These are phyloP conservation scores for Saccharomyces eubayanus DNA, from an alignment of 805 yeast species.

Conservation along the genomic window DNA sequence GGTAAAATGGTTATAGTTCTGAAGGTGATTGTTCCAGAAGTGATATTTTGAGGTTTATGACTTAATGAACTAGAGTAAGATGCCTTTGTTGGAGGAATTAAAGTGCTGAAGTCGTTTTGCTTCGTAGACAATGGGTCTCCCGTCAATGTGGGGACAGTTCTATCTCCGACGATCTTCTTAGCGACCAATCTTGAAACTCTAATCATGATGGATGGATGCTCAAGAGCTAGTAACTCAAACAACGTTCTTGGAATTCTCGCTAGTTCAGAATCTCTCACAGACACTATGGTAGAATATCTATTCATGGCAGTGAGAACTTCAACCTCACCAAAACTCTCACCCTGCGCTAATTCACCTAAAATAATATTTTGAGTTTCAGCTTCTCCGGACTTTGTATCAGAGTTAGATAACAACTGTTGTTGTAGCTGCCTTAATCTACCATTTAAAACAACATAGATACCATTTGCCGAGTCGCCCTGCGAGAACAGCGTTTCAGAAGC, in stretches of 20 bases:
- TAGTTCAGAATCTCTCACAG: slow-evolving; percentile 87
- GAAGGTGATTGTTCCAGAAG: slow-evolving; percentile 33
- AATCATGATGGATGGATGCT: slow-evolving; percentile 84
- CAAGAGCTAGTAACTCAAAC: slow-evolving; percentile 75
- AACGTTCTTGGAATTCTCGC: slow-evolving; percentile 87
- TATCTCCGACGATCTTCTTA: slow-evolving; percentile 30
- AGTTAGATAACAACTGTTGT: slow-evolving; percentile 1
- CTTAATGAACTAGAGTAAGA: slow-evolving; percentile 5
- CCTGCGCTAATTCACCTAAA: slow-evolving; percentile 81
- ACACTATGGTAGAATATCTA: slow-evolving; percentile 62
- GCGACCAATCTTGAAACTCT: slow-evolving; percentile 86
- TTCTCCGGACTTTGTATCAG: not conserved
- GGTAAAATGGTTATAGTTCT: slow-evolving; percentile 84
- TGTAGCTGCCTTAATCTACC: slow-evolving; percentile 71
- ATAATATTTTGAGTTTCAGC: slow-evolving; percentile 21
- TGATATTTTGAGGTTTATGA: slow-evolving; percentile 11
- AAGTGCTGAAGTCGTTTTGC: slow-evolving; percentile 24
- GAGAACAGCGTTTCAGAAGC: slow-evolving; percentile 75
- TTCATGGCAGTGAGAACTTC: slow-evolving; percentile 81
- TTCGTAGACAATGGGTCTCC: not conserved
- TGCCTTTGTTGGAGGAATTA: slow-evolving; percentile 28
- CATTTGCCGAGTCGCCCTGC: slow-evolving; percentile 83
- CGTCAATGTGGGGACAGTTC: not conserved
- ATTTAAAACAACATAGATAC: slow-evolving; percentile 80
- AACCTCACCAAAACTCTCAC: slow-evolving; percentile 89